Percentiles rank a stretch among this genome's conserved stretches.
phyloP scores from a whole-genome alignment of 805 yeast genomes.

The Saturnispora saitoi region DNA sequence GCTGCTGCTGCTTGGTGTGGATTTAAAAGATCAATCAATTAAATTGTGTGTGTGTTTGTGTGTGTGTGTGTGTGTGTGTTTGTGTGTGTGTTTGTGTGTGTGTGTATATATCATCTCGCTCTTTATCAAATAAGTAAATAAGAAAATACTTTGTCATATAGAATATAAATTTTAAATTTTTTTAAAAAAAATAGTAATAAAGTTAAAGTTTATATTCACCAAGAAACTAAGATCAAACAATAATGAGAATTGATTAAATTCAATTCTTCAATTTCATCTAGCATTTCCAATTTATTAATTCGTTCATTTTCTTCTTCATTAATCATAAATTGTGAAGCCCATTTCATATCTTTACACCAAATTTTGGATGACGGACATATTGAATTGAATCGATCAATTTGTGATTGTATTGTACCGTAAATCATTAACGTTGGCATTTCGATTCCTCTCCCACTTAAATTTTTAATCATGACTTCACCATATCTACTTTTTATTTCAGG shows the following conservation, averaged over 20 bases:
- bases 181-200: slow-evolving; percentile 4
- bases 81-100: not conserved
- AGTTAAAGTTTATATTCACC: slow-evolving; percentile 16
- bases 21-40: slow-evolving; percentile 39
- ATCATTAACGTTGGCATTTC: slow-evolving; percentile 47
- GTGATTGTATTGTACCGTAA: slow-evolving; percentile 40
- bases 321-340: slow-evolving; percentile 37
- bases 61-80: not conserved
- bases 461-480: slow-evolving; percentile 60
- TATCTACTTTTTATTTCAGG: slow-evolving; percentile 28
- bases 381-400: slow-evolving; percentile 29
- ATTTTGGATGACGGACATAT: slow-evolving; percentile 22
- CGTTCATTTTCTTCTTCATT: slow-evolving; percentile 31
- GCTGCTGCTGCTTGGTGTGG: slow-evolving; percentile 94
- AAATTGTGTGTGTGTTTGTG: not conserved
- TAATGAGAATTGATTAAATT: slow-evolving; percentile 55
- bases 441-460: slow-evolving; percentile 53
- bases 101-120: not conserved
- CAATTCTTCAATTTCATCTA: slow-evolving; percentile 73
- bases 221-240: slow-evolving; percentile 30
- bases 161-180: not conserved
- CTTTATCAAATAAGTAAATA: not conserved
- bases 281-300: slow-evolving; percentile 48
- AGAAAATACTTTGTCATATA: slow-evolving; percentile 5
- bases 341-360: slow-evolving; percentile 39